Evolutionary conservation across 169 alveolate species (phyloP).

Genomic region (Plasmodium sp.): DNA sequence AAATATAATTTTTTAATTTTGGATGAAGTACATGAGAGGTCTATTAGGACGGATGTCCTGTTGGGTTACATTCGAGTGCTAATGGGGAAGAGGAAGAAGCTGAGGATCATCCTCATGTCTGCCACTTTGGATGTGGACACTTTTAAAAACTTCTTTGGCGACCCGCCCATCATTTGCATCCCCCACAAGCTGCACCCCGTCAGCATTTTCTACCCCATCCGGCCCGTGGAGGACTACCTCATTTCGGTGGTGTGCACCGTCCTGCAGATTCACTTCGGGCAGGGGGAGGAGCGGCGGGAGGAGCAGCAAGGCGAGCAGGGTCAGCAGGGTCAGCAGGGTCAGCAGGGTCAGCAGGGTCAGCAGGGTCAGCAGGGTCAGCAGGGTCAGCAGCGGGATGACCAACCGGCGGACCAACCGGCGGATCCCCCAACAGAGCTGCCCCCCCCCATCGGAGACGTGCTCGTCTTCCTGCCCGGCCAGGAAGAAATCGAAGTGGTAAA

Average conservation of each 20-base stretch:
- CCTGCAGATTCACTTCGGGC: conserved; percentile 82
- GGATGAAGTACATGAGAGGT: conserved; percentile 98
- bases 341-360: background rate
- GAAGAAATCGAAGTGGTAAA: conserved; percentile 93
- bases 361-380: background rate
- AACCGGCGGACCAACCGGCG: background rate
- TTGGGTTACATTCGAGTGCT: conserved; percentile 90
- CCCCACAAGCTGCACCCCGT: conserved; percentile 69
- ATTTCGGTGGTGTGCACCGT: conserved; percentile 82
- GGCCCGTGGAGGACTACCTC: conserved; percentile 89
- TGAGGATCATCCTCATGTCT: conserved; percentile 94
- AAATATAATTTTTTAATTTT: conserved; percentile 90
- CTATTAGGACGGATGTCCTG: conserved; percentile 94
- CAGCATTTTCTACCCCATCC: conserved; percentile 84
- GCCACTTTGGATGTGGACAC: conserved; percentile 93
- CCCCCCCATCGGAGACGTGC: conserved; percentile 89
- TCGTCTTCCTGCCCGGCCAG: conserved; percentile 96
- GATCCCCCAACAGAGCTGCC: too few species aligned
- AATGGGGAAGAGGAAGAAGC: conserved; percentile 83
- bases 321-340: background rate
- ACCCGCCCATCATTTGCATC: conserved; percentile 58
- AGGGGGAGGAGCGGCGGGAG: background rate
- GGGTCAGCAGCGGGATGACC: too few species aligned
- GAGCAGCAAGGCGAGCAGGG: background rate
- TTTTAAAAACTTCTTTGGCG: conserved; percentile 87